Conservation (phyloP, 2,329 filamentous ascomycete genomes). For the Karstenula rhodostoma region DNA sequence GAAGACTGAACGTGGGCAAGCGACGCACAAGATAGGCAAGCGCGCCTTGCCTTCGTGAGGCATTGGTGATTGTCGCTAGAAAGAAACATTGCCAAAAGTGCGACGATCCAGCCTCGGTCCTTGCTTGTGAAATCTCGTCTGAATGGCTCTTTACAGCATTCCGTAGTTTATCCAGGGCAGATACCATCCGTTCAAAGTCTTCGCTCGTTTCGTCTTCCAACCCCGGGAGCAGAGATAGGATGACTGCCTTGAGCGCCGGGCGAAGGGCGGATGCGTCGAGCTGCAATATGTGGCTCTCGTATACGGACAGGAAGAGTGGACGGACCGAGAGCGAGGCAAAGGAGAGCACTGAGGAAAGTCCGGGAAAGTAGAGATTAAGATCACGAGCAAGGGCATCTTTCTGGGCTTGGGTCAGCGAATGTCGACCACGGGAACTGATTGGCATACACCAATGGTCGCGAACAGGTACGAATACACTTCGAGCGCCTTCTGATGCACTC, state of each 20-base stretch:
- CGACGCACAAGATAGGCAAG: conserved; percentile 84
- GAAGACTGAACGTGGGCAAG: conserved; percentile 72
- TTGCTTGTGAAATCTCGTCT: conserved; percentile 54
- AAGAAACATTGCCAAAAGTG: conserved; percentile 99
- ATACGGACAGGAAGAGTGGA: conserved; percentile 81
- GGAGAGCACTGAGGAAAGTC: conserved; percentile 85
- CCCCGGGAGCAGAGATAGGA: conserved; percentile 87
- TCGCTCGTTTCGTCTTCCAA: conserved; percentile 96
- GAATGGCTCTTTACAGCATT: conserved; percentile 65
- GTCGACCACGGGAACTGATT: conserved; percentile 15
- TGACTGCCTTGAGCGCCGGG: conserved; percentile 87
- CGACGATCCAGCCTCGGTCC: conserved; percentile 66
- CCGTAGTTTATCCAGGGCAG: conserved; percentile 80
- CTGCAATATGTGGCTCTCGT: conserved; percentile 80
- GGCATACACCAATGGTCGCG: conserved; percentile 75
- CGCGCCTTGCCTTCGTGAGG: conserved; percentile 83
- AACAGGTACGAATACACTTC: conserved; percentile 95
- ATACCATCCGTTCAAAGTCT: conserved; percentile 89
- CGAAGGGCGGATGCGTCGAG: conserved; percentile 76
- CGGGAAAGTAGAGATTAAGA: conserved; percentile 86
- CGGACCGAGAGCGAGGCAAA: conserved; percentile 94
- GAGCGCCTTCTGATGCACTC: conserved; percentile 95
- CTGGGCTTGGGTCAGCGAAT: conserved; percentile 47
- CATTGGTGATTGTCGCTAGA: conserved; percentile 87
- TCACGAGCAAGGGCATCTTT: conserved; percentile 80